A percentile compares a stretch with the other conserved stretches of the same genome.
Conservation (phyloP, 768 basidiomycete species). For the Xanthoconium purpureum region DNA sequence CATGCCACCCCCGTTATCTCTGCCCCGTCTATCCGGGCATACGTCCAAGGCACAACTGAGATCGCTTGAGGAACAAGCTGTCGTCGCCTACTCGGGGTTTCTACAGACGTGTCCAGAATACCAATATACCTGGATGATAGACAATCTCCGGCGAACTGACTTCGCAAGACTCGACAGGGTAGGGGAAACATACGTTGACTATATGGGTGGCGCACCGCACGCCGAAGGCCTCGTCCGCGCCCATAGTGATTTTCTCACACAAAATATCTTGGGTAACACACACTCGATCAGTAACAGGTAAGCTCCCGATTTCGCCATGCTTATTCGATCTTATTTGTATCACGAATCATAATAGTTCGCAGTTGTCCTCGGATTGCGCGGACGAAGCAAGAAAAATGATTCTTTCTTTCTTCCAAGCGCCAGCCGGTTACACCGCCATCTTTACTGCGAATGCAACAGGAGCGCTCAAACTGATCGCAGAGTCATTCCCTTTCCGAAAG, state of each 20-base stretch:
- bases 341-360: slow-evolving; percentile 47
- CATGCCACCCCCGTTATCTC: background rate
- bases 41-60: slow-evolving; percentile 24
- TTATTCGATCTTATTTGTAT: background rate
- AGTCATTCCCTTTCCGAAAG: slow-evolving; percentile 67
- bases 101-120: slow-evolving; percentile 51
- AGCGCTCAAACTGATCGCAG: slow-evolving; percentile 79
- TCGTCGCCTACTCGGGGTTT: slow-evolving; percentile 50
- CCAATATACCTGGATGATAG: slow-evolving; percentile 65
- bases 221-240: slow-evolving; percentile 73
- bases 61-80: slow-evolving; percentile 34
- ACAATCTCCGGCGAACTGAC: slow-evolving; percentile 62
- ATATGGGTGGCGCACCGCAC: slow-evolving; percentile 81
- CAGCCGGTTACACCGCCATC: slow-evolving; percentile 73
- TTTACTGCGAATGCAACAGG: slow-evolving; percentile 80
- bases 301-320: slow-evolving; percentile 1
- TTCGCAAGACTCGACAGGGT: slow-evolving; percentile 55
- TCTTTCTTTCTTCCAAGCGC: slow-evolving; percentile 73
- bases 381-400: slow-evolving; percentile 70
- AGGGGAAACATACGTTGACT: slow-evolving; percentile 80
- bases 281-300: slow-evolving; percentile 82
- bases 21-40: slow-evolving; percentile 17
- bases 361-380: slow-evolving; percentile 61
- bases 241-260: slow-evolving; percentile 66
- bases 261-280: slow-evolving; percentile 73